These are phyloP conservation scores for Zopfia rhizophila DNA, from an alignment of 2,329 filamentous ascomycete genomes.

Conservation along the genomic window DNA sequence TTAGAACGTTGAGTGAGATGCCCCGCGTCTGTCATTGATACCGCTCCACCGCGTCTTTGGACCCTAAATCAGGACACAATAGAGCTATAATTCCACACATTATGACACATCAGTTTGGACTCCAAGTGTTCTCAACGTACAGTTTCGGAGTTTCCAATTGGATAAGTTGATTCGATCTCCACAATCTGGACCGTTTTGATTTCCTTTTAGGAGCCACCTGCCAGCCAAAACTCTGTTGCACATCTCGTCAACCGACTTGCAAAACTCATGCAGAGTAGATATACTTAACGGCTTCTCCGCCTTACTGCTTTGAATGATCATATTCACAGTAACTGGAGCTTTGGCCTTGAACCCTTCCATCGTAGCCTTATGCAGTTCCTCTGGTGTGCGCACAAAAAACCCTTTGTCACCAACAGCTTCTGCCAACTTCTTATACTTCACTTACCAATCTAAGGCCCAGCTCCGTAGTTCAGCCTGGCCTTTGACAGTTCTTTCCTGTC, in stretches of 20 bases:
- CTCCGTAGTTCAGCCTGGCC: slow-evolving; percentile 55
- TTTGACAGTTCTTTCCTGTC: slow-evolving; percentile 46
- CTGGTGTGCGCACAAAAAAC: slow-evolving; percentile 62
- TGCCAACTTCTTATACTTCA: slow-evolving; percentile 65
- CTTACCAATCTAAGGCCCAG: slow-evolving; percentile 64
- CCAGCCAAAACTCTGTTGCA: slow-evolving; percentile 22
- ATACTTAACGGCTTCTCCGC: slow-evolving; percentile 50
- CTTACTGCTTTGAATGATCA: slow-evolving; percentile 63
- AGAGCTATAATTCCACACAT: too few relatives aligned
- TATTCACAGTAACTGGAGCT: slow-evolving; percentile 64
- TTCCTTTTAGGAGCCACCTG: slow-evolving; percentile 19
- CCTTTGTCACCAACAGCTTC: slow-evolving; percentile 66
- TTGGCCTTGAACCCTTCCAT: slow-evolving; percentile 60
- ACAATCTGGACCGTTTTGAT: slow-evolving; percentile 5
- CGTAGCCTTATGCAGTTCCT: slow-evolving; percentile 63
- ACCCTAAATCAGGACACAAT: too few relatives aligned
- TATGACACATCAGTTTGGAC: too few relatives aligned
- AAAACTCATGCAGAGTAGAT: not conserved
- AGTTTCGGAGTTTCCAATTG: too few relatives aligned
- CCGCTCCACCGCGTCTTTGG: too few relatives aligned
- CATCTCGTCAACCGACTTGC: not conserved
- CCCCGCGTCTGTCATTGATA: too few relatives aligned
- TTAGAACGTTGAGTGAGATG: too few relatives aligned
- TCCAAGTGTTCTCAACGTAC: too few relatives aligned
- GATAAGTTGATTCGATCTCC: too few relatives aligned